phyloP scores from a whole-genome alignment of 164 flowering plant genomes.

The Annona cherimola region DNA sequence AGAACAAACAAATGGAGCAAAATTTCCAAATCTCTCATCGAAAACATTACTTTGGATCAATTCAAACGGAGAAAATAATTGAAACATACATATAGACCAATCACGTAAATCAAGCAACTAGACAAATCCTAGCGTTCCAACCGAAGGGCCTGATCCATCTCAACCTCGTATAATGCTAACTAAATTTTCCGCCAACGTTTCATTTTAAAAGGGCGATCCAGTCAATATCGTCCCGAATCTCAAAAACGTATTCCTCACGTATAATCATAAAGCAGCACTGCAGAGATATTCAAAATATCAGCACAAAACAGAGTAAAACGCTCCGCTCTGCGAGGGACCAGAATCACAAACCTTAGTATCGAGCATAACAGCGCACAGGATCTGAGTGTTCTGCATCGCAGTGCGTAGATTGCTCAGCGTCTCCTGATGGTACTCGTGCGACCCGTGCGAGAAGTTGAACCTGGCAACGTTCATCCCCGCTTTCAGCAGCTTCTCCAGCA shows the following conservation, averaged over 20 bases:
- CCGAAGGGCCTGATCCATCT: neutral
- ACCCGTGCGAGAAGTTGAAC: slow-evolving; percentile 76
- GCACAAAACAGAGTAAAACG: no score
- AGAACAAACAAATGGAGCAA: neutral
- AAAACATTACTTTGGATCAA: neutral
- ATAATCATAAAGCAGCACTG: neutral
- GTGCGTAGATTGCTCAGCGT: slow-evolving; percentile 55
- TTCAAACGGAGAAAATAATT: neutral
- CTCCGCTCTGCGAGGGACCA: neutral
- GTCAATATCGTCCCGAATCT: neutral
- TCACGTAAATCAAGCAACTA: neutral
- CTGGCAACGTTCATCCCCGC: slow-evolving; percentile 85
- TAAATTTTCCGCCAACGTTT: neutral
- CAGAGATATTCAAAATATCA: neutral
- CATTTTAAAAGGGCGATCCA: neutral
- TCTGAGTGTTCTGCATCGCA: slow-evolving; percentile 69
- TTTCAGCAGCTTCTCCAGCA: slow-evolving; percentile 65
- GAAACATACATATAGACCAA: neutral
- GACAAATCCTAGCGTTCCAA: neutral
- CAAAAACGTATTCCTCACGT: neutral
- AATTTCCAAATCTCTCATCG: neutral
- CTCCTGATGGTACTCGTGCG: slow-evolving; percentile 79
- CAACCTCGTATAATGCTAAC: neutral
- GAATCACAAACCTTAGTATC: slow-evolving; percentile 56
- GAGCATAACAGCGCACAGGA: slow-evolving; percentile 77